Conservation (phyloP, 2,329 filamentous ascomycete genomes). For the Penicillium sp. region DNA sequence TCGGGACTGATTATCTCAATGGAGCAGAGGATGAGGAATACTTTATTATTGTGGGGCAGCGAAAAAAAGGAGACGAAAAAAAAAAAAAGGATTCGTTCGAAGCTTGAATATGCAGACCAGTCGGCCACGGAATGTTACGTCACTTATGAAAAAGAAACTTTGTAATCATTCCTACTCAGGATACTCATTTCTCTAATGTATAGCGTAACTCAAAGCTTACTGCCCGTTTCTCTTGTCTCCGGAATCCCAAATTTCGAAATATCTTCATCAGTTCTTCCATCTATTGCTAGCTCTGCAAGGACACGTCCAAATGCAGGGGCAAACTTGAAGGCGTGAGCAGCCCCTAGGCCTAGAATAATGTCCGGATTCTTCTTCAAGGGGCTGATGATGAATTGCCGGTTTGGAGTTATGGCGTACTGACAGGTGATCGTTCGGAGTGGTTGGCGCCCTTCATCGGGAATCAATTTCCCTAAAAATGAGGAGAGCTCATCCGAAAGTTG, state of each 20-base stretch:
- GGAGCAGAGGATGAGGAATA: too few species aligned
- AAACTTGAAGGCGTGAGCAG: constrained; percentile 34
- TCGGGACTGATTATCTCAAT: too few species aligned
- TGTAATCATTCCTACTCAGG: too few species aligned
- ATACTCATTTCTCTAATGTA: too few species aligned
- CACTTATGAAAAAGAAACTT: too few species aligned
- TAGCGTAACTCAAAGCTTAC: too few species aligned
- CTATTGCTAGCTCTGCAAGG: constrained; percentile 30
- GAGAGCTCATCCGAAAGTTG: constrained; percentile 25
- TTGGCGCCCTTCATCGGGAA: constrained; percentile 27
- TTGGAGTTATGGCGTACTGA: constrained; percentile 34
- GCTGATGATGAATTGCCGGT: constrained; percentile 33
- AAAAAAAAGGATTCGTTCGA: too few species aligned
- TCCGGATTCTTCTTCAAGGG: constrained; percentile 26
- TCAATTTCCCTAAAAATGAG: constrained; percentile 23
- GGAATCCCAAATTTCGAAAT: constrained; percentile 23
- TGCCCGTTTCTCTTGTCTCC: too few species aligned
- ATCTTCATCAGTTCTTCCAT: constrained; percentile 28
- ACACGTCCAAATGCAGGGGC: constrained; percentile 30
- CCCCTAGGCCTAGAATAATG: constrained; percentile 28
- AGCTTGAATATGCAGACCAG: too few species aligned
- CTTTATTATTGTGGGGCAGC: too few species aligned
- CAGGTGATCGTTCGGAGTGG: constrained; percentile 35
- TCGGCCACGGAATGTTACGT: too few species aligned
- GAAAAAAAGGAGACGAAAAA: too few species aligned